Evolutionary conservation across 768 basidiomycete genomes (phyloP), one percentile per base, ranked within the genome.

Genomic region (Coprinellus micaceus): DNA sequence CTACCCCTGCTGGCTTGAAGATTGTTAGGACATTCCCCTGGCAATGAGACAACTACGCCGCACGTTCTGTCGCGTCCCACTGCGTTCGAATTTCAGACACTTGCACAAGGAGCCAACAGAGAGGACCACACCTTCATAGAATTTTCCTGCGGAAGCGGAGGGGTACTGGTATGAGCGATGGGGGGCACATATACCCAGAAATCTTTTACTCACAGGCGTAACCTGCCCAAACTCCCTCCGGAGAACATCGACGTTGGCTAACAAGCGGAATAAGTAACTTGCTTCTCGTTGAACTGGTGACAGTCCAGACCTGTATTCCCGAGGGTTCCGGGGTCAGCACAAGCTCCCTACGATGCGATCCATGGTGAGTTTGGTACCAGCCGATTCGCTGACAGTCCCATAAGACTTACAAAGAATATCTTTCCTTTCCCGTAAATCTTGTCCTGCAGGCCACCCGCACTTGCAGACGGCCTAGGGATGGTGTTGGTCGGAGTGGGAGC

Each of bases 61-160:
- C n/a, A n/a, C n/a, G n/a, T n/a, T 77, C 75, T 29, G 69, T 74
- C 12, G 74, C 66, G 64, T 75, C 73, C 75, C 73, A 74, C 71
- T 73, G 52, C 26, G 2, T 7, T 12, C 24, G 22, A 48, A 44
- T 15, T 47, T 28, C 19, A 43, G 22, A n/a, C n/a, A 22, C 17
- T 43, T 40, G 19, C 25, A 21, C 2, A 33, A 26, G 52, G 41
- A 53, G 6, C 13, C 9, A 12, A 22, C 11, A 13, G 22, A 22
- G 25, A 12, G 30, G 53, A 40, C 45, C 36, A 21, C 53, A 69
- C 74, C 69, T 74, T 78, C 75, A 77, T 76, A 29, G 73, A 74
- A 61, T 76, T 74, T 66, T 75, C 77, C 69, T 68, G 56, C 15
- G 19, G 26, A 6, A 2, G 26, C 21, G 22, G 22, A 22, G 48